Evolutionary conservation across 169 alveolate species (phyloP), one percentile per base, ranked within the genome.

Genomic region (Condylostoma magnum): DNA sequence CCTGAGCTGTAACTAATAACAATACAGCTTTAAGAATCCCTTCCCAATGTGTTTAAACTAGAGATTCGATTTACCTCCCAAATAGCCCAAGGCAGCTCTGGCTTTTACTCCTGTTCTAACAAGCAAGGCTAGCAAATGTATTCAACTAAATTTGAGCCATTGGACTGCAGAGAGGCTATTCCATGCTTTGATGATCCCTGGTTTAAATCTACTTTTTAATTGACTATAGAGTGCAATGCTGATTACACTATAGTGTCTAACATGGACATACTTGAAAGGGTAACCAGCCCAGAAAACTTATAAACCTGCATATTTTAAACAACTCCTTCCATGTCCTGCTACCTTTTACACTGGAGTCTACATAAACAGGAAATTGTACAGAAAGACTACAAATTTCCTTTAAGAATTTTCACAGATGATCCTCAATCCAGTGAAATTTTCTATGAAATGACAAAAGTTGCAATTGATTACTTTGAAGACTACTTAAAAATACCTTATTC

Each of bases 171-270:
- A 60, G 10, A 38, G n/a, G 71, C 71, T 37, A 8, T 60, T 18
- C 71, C 71, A n/a, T 60, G 71, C 37, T 60, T 60, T 60, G 71
- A 60, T 25, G 71, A 60, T 2, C 71, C 71, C 12, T 20, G 6
- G n/a, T 6, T 37, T 8, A 60, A 60, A 41, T 10, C 57, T 6
- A 41, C 12, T 8, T 60, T 60, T 41, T 10, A 33, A n/a, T 41
- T 60, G 28, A 8, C 12, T 1, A 4, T 41, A 33, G 43, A n/a
- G 12, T 28, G 38, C 18, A 55, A 60, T 18, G 50, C 15, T 25
- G 71, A 60, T 12, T 60, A 15, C n/a, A 8, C 10, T 18, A 38
- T 60, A 2, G 31, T 60, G 15, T 60, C 71, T 10, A 60, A 60
- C 30, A 60, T 41, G 56, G n/a, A n/a, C 15, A 22, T 15, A n/a